phyloP scores from a whole-genome alignment of 805 yeast genomes.

The Naumovozyma dairenensis region DNA sequence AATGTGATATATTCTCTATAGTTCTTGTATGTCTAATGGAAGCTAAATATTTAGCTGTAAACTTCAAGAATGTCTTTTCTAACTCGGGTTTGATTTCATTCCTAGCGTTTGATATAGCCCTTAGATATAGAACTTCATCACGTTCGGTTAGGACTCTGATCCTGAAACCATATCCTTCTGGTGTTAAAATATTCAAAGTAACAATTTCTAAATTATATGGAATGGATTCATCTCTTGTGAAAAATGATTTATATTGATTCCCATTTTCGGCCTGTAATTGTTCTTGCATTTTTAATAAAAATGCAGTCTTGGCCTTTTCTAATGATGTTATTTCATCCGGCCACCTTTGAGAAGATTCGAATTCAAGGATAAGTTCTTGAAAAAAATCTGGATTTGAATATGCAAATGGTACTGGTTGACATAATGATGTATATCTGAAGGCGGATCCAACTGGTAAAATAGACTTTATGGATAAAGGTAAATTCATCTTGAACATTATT shows the following conservation, averaged over 20 bases:
- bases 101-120: conserved; percentile 59
- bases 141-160: conserved; percentile 72
- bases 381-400: conserved; percentile 65
- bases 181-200: conserved; percentile 58
- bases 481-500: conserved; percentile 38
- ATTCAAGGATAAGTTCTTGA: conserved; percentile 73
- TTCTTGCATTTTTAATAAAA: conserved; percentile 60
- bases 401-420: conserved; percentile 78
- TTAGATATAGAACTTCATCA: conserved; percentile 63
- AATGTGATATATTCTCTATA: conserved; percentile 57
- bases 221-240: conserved; percentile 57
- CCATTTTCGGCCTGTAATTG: conserved; percentile 36
- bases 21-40: conserved; percentile 75
- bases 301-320: conserved; percentile 87
- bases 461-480: conserved; percentile 66
- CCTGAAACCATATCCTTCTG: conserved; percentile 84
- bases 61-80: conserved; percentile 53
- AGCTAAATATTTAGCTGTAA: conserved; percentile 54
- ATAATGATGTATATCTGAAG: conserved; percentile 63
- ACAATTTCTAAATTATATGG: conserved; percentile 56
- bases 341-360: conserved; percentile 89
- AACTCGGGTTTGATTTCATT: conserved; percentile 49
- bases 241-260: conserved; percentile 44
- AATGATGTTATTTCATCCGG: conserved; percentile 82
- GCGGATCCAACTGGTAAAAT: conserved; percentile 66